Conservation (phyloP, 129 eudicot genomes). For the Tagetes erecta region DNA sequence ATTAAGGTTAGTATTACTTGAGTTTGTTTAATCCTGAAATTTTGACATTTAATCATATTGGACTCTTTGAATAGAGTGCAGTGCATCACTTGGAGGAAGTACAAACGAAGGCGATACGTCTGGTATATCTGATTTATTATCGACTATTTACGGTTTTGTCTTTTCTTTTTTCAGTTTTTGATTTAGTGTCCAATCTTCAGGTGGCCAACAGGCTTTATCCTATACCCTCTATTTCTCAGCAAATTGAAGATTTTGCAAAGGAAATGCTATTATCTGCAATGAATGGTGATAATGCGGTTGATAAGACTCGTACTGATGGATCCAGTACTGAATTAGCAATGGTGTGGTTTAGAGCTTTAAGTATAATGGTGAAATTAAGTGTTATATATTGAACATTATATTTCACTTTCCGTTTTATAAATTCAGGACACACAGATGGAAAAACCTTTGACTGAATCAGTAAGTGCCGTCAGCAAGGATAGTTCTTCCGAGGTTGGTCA, state of each 20-base stretch:
- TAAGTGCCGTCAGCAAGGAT: conserved; percentile 39
- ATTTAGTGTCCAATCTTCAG: conserved; percentile 35
- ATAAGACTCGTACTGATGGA: conserved; percentile 40
- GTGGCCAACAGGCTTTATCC: conserved; percentile 98
- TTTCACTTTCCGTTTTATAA: conserved; percentile 19
- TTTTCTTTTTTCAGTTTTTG: conserved; percentile 11
- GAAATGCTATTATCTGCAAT: conserved; percentile 67
- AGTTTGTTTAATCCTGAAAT: neutral
- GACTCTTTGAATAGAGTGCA: conserved; percentile 63
- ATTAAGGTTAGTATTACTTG: neutral
- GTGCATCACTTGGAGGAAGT: conserved; percentile 97
- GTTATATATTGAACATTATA: conserved; percentile 4
- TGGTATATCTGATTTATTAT: conserved; percentile 55
- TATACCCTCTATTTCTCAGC: conserved; percentile 53
- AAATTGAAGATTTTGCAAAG: conserved; percentile 91
- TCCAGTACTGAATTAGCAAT: conserved; percentile 50
- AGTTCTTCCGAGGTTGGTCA: conserved; percentile 45
- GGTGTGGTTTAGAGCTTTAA: conserved; percentile 39
- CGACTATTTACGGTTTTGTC: neutral
- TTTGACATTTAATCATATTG: conserved; percentile 28
- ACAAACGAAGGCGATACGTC: conserved; percentile 92
- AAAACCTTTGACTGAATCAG: conserved; percentile 47
- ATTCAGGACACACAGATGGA: conserved; percentile 50
- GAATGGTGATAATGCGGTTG: conserved; percentile 32
- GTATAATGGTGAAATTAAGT: conserved; percentile 9